Percentiles rank a stretch among this genome's conserved stretches.
Evolutionary conservation across 1,284 basidiomycete species (phyloP).

Genomic region (Malassezia restricta): DNA sequence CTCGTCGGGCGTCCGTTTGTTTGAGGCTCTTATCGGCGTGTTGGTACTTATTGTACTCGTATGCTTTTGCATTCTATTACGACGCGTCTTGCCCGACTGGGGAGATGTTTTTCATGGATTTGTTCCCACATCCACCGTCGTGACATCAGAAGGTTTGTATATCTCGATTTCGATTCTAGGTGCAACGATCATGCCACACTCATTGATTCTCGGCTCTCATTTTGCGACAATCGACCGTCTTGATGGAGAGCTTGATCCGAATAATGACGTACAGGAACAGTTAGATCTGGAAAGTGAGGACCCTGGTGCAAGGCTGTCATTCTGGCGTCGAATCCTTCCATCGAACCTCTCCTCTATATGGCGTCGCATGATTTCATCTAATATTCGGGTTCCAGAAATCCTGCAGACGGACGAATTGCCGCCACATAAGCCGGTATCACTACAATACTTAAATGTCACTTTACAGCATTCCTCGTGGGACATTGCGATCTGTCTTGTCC

Average conservation of each 20-base stretch:
- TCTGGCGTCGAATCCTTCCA: background rate
- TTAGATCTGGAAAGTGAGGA: background rate
- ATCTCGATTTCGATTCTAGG: slow-evolving; percentile 56
- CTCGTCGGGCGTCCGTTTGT: slow-evolving; percentile 43
- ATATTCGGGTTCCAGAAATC: slow-evolving; percentile 6
- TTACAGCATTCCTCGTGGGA: slow-evolving; percentile 42
- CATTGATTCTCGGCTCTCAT: slow-evolving; percentile 74
- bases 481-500: slow-evolving; percentile 40
- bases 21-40: slow-evolving; percentile 62
- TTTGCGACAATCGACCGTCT: slow-evolving; percentile 36
- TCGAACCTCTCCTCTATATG: background rate
- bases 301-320: background rate
- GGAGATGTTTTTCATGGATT: slow-evolving; percentile 68
- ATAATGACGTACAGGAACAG: background rate
- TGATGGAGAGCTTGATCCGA: background rate
- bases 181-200: slow-evolving; percentile 67
- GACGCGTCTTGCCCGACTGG: slow-evolving; percentile 65
- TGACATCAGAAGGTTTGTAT: slow-evolving; percentile 57
- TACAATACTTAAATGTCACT: slow-evolving; percentile 24
- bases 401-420: background rate
- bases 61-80: slow-evolving; percentile 69
- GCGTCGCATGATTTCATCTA: background rate
- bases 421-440: slow-evolving; percentile 8
- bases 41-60: slow-evolving; percentile 50
- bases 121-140: slow-evolving; percentile 59